Conservation (phyloP, 1,139 yeast species). For the Eremothecium gossypii region DNA sequence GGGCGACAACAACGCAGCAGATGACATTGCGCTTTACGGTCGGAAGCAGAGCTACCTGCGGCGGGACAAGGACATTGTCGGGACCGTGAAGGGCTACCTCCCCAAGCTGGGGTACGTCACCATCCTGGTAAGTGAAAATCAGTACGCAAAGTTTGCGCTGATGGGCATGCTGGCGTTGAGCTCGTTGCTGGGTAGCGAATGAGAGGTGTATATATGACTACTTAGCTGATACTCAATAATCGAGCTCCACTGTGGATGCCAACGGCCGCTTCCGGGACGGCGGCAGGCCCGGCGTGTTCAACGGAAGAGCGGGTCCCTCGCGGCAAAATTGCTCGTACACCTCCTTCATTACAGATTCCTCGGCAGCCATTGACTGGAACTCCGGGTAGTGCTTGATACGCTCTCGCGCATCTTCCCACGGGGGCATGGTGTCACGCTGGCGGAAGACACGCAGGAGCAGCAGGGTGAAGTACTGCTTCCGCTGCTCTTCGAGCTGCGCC, state of each 20-base stretch:
- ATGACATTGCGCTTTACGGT: constrained; percentile 81
- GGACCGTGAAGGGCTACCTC: constrained; percentile 82
- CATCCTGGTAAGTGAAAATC: constrained; percentile 80
- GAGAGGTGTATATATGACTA: constrained; percentile 1
- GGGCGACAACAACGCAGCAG: constrained; percentile 93
- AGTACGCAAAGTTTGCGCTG: constrained; percentile 27
- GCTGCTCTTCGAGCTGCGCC: constrained; percentile 31
- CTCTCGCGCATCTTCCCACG: constrained; percentile 33
- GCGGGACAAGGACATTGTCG: constrained; percentile 69
- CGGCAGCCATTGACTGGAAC: constrained; percentile 31
- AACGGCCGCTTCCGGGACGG: constrained; percentile 17
- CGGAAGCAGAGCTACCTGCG: constrained; percentile 68
- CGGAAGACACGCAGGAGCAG: constrained; percentile 31
- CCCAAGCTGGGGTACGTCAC: constrained; percentile 93
- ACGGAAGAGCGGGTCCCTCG: background rate
- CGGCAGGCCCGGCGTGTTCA: constrained; percentile 7
- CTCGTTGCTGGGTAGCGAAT: constrained; percentile 24
- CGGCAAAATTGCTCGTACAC: constrained; percentile 10
- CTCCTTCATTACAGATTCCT: constrained; percentile 22
- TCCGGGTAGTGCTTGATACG: constrained; percentile 30
- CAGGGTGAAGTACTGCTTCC: constrained; percentile 32
- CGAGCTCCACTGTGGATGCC: constrained; percentile 10
- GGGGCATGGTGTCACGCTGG: constrained; percentile 21
- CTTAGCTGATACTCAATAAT: constrained; percentile 3
- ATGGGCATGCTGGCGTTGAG: constrained; percentile 25